Conservation (phyloP, 495 filamentous ascomycete species). For the Zalerion maritima region DNA sequence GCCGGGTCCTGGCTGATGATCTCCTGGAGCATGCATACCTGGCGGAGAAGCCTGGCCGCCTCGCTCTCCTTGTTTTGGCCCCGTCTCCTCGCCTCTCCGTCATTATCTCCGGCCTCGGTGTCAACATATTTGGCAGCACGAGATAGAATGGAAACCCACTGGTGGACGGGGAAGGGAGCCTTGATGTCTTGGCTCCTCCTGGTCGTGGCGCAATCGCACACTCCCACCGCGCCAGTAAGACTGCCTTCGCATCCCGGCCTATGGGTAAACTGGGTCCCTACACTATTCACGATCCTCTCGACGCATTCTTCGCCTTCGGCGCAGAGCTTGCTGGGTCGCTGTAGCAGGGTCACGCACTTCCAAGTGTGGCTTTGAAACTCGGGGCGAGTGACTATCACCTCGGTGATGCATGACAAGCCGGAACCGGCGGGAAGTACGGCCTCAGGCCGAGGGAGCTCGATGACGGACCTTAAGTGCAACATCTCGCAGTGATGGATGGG, state of each 20-base stretch:
- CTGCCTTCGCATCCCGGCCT: constrained; percentile 20
- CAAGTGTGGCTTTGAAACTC: constrained; percentile 30
- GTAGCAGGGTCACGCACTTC: constrained; percentile 31
- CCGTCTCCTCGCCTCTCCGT: constrained; percentile 1
- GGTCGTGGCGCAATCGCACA: constrained; percentile 6
- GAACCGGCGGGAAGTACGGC: constrained; percentile 30
- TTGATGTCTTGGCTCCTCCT: constrained; percentile 1
- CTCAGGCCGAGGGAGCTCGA: constrained; percentile 27
- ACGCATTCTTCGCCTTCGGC: constrained; percentile 16
- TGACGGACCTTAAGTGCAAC: constrained; percentile 34
- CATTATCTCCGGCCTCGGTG: constrained; percentile 16
- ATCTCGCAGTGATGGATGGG: constrained; percentile 31
- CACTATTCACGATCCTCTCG: constrained; percentile 15
- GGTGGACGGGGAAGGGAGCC: constrained; percentile 5
- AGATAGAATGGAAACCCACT: constrained; percentile 6
- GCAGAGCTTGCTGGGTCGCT: constrained; percentile 33
- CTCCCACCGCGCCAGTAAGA: constrained; percentile 14
- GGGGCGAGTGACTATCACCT: constrained; percentile 30
- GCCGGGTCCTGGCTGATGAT: constrained; percentile 28
- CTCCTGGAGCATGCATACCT: constrained; percentile 37
- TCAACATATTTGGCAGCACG: constrained; percentile 5
- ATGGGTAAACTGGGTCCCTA: constrained; percentile 21
- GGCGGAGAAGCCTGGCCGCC: constrained; percentile 15
- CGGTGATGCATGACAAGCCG: constrained; percentile 32
- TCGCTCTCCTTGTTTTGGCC: constrained; percentile 1